Evolutionary conservation across 495 filamentous ascomycete species (phyloP).

Genomic region (Hapsidospora chrysogenum): DNA sequence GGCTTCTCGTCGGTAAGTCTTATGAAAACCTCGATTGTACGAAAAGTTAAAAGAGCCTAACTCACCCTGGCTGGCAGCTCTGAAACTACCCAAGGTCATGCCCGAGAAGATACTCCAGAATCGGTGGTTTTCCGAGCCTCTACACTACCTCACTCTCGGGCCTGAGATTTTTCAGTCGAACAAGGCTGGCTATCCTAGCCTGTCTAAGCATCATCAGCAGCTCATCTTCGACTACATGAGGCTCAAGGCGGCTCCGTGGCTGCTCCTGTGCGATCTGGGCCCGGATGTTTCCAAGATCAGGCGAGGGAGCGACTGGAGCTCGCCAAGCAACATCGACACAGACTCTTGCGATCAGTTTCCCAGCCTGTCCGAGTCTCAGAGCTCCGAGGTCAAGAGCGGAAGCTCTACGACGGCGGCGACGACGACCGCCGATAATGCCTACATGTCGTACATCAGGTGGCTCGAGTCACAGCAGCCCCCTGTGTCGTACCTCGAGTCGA

Average conservation of each 20-base stretch:
- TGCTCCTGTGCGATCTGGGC: slow-evolving; percentile 64
- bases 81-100: slow-evolving; percentile 62
- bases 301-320: slow-evolving; percentile 36
- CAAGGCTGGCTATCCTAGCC: slow-evolving; percentile 60
- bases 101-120: slow-evolving; percentile 58
- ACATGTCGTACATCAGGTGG: slow-evolving; percentile 69
- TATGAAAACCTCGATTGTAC: too few species aligned
- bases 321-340: slow-evolving; percentile 13
- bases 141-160: slow-evolving; percentile 60
- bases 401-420: slow-evolving; percentile 12
- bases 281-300: slow-evolving; percentile 23
- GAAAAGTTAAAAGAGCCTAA: slow-evolving; percentile 1
- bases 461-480: slow-evolving; percentile 69
- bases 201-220: slow-evolving; percentile 66
- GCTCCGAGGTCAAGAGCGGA: slow-evolving; percentile 15
- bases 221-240: slow-evolving; percentile 74
- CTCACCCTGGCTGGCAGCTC: slow-evolving; percentile 28
- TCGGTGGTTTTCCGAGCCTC: slow-evolving; percentile 88
- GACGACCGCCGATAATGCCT: slow-evolving; percentile 21
- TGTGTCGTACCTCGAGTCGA: slow-evolving; percentile 26
- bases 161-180: slow-evolving; percentile 58
- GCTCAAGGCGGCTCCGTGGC: slow-evolving; percentile 60
- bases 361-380: slow-evolving; percentile 43
- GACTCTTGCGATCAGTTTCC: slow-evolving; percentile 34
- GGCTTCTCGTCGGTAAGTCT: slow-evolving; percentile 80